phyloP scores from a whole-genome alignment of 192 early-diverging fungal genomes.

The Endogone sp. region DNA sequence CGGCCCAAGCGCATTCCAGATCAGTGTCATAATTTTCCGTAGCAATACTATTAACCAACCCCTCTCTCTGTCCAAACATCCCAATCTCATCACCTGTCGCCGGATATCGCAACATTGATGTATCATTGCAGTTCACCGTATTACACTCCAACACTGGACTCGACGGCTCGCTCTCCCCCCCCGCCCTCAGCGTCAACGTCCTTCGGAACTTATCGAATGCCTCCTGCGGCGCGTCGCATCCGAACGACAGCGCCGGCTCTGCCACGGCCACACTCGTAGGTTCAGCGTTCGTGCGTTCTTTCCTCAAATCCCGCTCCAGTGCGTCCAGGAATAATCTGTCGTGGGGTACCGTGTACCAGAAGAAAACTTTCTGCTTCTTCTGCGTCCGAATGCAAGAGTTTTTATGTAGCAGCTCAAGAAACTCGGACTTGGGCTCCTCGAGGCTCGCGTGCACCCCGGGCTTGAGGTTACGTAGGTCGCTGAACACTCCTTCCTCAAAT shows the following conservation, averaged over 20 bases:
- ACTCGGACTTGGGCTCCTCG: constrained; percentile 90
- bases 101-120: background rate
- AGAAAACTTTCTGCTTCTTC: constrained; percentile 99
- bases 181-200: constrained; percentile 17
- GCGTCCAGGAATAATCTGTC: constrained; percentile 95
- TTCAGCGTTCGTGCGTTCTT: constrained; percentile 81
- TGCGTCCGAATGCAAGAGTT: constrained; percentile 96
- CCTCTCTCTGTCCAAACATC: constrained; percentile 15
- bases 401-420: constrained; percentile 92
- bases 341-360: constrained; percentile 94
- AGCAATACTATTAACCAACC: no score
- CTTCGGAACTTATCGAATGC: constrained; percentile 50
- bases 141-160: background rate
- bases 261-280: constrained; percentile 75
- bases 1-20: background rate
- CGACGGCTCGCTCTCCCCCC: background rate
- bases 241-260: constrained; percentile 63
- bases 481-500: constrained; percentile 98
- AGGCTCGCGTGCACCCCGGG: constrained; percentile 90
- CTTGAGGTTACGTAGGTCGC: constrained; percentile 92
- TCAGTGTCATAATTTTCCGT: background rate
- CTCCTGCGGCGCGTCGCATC: constrained; percentile 54
- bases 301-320: constrained; percentile 92
- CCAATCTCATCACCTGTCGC: background rate
- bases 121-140: background rate